Percentiles rank a stretch among this genome's conserved stretches.
Conservation (phyloP, 257 asterid species). For the Solanum virginianum region DNA sequence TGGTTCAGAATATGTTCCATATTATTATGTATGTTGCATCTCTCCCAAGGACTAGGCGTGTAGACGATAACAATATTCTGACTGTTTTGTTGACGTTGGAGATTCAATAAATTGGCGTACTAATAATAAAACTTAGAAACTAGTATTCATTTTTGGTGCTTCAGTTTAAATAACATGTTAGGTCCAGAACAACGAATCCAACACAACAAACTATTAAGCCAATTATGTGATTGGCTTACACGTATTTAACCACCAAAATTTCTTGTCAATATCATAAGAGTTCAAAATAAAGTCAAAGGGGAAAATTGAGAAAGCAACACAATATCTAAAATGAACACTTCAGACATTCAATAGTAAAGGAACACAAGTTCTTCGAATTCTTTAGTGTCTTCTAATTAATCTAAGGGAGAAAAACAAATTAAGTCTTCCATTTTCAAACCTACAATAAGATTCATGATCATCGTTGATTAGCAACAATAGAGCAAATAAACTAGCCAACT, state of each 20-base stretch:
- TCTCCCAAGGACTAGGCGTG: too few relatives aligned
- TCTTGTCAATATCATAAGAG: neutral
- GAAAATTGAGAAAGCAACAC: neutral
- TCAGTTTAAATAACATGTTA: too few relatives aligned
- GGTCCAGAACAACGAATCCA: too few relatives aligned
- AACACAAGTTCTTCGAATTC: neutral
- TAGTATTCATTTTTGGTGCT: too few relatives aligned
- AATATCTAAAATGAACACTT: neutral
- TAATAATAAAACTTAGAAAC: too few relatives aligned
- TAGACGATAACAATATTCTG: too few relatives aligned
- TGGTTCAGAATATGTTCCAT: neutral
- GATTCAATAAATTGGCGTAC: too few relatives aligned
- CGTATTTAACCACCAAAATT: neutral
- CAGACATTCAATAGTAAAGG: neutral
- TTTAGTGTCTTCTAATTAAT: neutral
- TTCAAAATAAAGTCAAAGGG: neutral
- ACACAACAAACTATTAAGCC: too few relatives aligned
- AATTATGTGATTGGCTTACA: too few relatives aligned
- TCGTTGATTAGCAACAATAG: neutral
- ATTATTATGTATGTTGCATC: too few relatives aligned
- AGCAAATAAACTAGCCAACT: neutral
- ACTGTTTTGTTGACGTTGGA: too few relatives aligned
- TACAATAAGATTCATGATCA: neutral
- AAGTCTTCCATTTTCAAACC: slow-evolving; percentile 8
- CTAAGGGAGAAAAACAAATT: neutral